Base-by-base conservation (phyloP, 345 rosid genomes). In the Corchorus capsularis region DNA sequence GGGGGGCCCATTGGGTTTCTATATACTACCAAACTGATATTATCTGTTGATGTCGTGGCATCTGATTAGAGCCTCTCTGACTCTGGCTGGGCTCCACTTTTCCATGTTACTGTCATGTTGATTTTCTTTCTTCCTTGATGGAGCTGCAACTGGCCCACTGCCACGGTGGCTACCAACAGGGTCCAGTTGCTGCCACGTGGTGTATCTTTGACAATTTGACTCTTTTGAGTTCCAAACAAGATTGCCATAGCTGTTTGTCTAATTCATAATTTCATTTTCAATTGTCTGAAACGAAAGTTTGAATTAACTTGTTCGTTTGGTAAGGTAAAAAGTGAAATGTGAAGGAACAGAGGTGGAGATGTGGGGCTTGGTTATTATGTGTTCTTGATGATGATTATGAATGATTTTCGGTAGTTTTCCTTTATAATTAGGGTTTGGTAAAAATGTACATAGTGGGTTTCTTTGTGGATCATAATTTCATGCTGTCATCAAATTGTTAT, bases 301-400 rank as follows among this genome's bases (percentile, higher is more conserved):
- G 47, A 0, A 1, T 27, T 27, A 45, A 45, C 8, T 45, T 45
- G 9, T 9, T 8, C 32, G 69, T 41, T 35, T 9, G 49, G 34
- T 64, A 19, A 64, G 69, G 32, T 64, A 9, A 9, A 64, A 15
- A 35, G 10, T 3, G 8, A 17, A 17, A 0, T 1, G 11, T 8
- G 11, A 64, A 4, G 6, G 9, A 1, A 45, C 6, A 45, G 47
- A 7, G 1, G 14, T 3, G 62, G 62, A 19, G 34, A 27, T 16
- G 73, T 69, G 60, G 46, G 73, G 45, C 14, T 45, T 32, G 14
- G 16, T 50, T 50, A 34, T 69, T 32, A 69, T 69, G 73, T 34
- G 16, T 9, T 34, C 16, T 52, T 50, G 56, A 15, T 50, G 56
- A 15, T 69, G 73, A 69, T 52, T 50, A 50, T 52, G 50, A 64